Evolutionary conservation across 2,329 filamentous ascomycete species (phyloP), one percentile per base, ranked within the genome.

Genomic region (Cercospora brassicicola): DNA sequence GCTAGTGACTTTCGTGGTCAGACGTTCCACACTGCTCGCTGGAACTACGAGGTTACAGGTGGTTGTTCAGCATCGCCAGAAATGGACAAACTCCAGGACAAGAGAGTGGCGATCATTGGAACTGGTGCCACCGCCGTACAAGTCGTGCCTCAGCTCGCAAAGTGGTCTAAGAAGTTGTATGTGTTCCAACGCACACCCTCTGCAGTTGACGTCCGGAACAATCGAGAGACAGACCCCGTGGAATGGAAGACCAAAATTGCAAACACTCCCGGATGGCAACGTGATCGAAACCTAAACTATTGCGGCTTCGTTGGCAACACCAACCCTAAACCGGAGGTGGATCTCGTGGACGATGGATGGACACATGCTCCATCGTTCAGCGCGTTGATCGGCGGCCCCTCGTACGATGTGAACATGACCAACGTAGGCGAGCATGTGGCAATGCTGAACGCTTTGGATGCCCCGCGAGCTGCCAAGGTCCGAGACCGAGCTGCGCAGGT

Each of bases 251-350:
- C 73, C 63, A 68, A 73, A 75, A 72, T 76, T 5, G 76, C 82
- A 1, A 72, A 70, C 3, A 69, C 75, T 13, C 73, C 75, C 2
- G 85, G 85, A 4, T 89, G 87, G 87, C 83, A 86, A 69, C 69
- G 72, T 11, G 78, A 80, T 53, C 81, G 86, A 18, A 77, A 78
- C 67, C 10, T 68, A 28, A 88, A 87, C 73, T 82, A 84, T 66
- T 76, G 81, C 69, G 72, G 67, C 2, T 75, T 78, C 59, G 66
- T 84, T 26, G 78, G 76, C 33, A 79, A 80, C 33, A 69, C 69
- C 1, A 74, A 75, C 6, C 69, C 73, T 1, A 71, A 77, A 65
- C 78, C 81, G 2, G 76, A 77, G 11, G 73, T 75, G 3, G 77
- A 88, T 71, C 72, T 86, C 39, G 81, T 88, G 2, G 69, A 78